Base-by-base conservation (phyloP, 1,139 yeast genomes). In the Debaryomyces subglobosus region DNA sequence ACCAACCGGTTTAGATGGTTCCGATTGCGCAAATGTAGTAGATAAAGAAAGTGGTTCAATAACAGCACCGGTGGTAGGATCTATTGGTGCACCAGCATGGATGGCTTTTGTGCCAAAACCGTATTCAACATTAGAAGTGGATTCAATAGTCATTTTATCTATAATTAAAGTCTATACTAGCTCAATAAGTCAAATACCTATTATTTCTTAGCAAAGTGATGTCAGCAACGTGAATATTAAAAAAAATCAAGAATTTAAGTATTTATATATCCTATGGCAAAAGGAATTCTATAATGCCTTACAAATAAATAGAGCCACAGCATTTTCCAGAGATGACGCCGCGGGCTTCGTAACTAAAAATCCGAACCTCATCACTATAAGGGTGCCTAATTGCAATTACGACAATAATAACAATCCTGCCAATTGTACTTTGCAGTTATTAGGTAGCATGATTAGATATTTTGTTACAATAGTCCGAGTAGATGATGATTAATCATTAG, bases 1-100 rank as follows among this genome's bases (percentile, higher is more conserved):
- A 44, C 96, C 96, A 49, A 89, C 65, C 48, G 96, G 96, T 59
- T 79, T 72, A 43, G 90, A 82, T 49, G 96, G 96, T 52, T 82
- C 82, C 45, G 81, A 68, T 69, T 90, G 96, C 49, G 91, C 94
- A 72, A 84, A 89, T 23, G 96, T 89, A 56, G 96, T 89, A 43
- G 94, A 85, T 57, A 89, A 78, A 39, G 95, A 86, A 58, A 89
- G 86, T 53, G 96, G 86, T 56, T 87, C 89, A 56, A 89, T 89
- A 49, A 89, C 96, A 18, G 96, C 96, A 53, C 96, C 96, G 48
- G 96, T 89, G 56, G 71, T 66, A 42, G 84, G 74, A 64, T 89
- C 96, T 47, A 82, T 79, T 51, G 82, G 84, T 25, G 92, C 81
- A 56, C 96, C 96, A 33, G 88, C 86, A 68, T 89, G 96, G 60